phyloP scores from a whole-genome alignment of 1,284 basidiomycete species.

The Fomitiporia mediterranea region DNA sequence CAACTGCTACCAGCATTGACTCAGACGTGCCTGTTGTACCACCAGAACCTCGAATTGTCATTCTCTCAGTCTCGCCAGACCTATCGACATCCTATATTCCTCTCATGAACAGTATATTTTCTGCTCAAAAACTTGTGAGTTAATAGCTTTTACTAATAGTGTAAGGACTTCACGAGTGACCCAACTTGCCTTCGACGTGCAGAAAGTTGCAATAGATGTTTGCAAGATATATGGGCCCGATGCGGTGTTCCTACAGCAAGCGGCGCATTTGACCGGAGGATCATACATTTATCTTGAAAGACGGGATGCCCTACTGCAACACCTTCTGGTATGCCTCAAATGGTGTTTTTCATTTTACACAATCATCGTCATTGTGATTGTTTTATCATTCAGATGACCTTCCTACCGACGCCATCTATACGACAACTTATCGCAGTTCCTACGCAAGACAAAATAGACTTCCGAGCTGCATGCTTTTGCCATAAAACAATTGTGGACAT shows the following conservation, averaged over 20 bases:
- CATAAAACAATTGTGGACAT: conserved; percentile 96
- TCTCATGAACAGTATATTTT: conserved; percentile 99
- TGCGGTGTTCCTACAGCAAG: conserved; percentile 96
- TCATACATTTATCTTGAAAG: conserved; percentile 85
- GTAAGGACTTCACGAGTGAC: too few species aligned
- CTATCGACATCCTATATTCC: conserved; percentile 88
- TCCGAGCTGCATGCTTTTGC: conserved; percentile 97
- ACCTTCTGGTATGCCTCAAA: conserved; percentile 64
- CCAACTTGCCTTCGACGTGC: too few species aligned
- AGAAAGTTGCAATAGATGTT: conserved; percentile 96
- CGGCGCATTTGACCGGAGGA: conserved; percentile 91
- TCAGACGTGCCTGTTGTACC: conserved; percentile 40
- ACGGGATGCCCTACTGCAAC: conserved; percentile 81
- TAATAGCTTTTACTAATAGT: not conserved
- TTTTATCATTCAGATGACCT: conserved; percentile 68
- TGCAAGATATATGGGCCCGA: conserved; percentile 89
- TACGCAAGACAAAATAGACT: conserved; percentile 92
- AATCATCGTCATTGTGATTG: conserved; percentile 1
- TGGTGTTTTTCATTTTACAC: not conserved
- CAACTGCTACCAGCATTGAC: conserved; percentile 31
- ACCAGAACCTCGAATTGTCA: conserved; percentile 81
- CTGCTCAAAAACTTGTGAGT: conserved; percentile 90
- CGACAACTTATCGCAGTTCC: conserved; percentile 80
- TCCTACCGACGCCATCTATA: conserved; percentile 79
- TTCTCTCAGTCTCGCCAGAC: conserved; percentile 90